Evolutionary conservation across 2,329 filamentous ascomycete genomes (phyloP), one percentile per base, ranked within the genome.

Genomic region (Didymella segeticola): DNA sequence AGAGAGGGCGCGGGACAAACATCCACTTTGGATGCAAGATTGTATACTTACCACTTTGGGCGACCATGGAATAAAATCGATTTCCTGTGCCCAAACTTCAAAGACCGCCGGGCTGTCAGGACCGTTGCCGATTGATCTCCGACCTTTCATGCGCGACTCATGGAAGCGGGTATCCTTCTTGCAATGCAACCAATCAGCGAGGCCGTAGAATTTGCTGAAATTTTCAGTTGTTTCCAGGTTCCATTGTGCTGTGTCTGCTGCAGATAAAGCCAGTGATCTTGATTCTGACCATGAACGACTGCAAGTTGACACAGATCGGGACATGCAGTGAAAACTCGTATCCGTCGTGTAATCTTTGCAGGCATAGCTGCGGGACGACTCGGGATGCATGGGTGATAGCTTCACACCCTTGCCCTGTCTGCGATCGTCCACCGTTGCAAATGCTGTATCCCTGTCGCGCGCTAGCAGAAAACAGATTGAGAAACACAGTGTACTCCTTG

Each of bases 401-500:
- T 64, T 63, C 55, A 54, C 61, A 64, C 64, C 62, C 61, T 61
- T 60, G 47, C 58, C 59, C 66, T 63, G 51, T 54, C 60, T 68
- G 64, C 64, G 67, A 73, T 71, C 63, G 64, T 57, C 68, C 47
- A 47, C 68, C 61, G 67, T 66, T 68, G 59, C 56, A 62, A 61
- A 61, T 54, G 49, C 45, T 47, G 20, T 25, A 73, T 65, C 69
- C 70, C 66, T 71, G 70, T 64, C 64, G 61, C 58, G 65, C 64
- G 66, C 61, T 61, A 55, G 54, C 42, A 51, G 48, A 56, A 61
- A 63, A 63, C 57, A 56, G 58, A 53, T 33, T 34, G 29, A 42
- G 33, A 14, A 60, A 46, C 22, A 60, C 47, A 43, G 55, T 36
- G 17, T 38, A 41, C 47, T 29, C 53, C 38, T 48, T 55, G 27